Evolutionary conservation across 495 filamentous ascomycete species (phyloP), one percentile per base, ranked within the genome.

Genomic region (Penicillium cataractarum): DNA sequence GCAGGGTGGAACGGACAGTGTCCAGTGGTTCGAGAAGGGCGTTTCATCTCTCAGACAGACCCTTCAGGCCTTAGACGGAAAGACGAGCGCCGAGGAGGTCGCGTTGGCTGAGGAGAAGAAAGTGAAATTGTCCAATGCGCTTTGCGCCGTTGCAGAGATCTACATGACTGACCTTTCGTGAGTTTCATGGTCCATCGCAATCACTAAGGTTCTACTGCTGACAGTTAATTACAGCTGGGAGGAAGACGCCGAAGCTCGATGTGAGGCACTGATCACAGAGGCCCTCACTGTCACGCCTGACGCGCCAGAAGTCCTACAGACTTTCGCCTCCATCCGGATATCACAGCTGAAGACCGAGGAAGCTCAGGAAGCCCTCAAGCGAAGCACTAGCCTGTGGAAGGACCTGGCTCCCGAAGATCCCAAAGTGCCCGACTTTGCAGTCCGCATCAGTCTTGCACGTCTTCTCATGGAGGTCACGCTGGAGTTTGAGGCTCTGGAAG

Each of bases 141-240:
- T 99, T 29, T 98, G 96, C 75, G 90, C 89, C 2, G 87, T 97
- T 57, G 86, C 90, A 0, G 96, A 99, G 74, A 90, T 97, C 33
- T 98, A 97, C 73, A 99, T 99, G 96, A 98, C 93, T 31, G 96
- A 99, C 79, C 83, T 99, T 63, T 90, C 84, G 75, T 82, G 69
- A 67, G 77, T 78, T 49, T 9, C 33, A n/a, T 26, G 15, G 17
- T 17, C 24, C 19, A 13, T 46, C 27, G 24, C 22, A 48, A 15
- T 27, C 1, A 46, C 37, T 49, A 19, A 4, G 1, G n/a, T 22
- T 19, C 4, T 21, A 52, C n/a, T 10, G 32, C 62, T 71, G 52
- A 64, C 48, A 29, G 24, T 2, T 44, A 31, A 35, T 46, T 21
- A 24, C 29, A 86, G 90, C 26, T 96, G 92, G 91, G 92, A 96